phyloP scores from a whole-genome alignment of 768 basidiomycete genomes.

The Tulasnella sp. region DNA sequence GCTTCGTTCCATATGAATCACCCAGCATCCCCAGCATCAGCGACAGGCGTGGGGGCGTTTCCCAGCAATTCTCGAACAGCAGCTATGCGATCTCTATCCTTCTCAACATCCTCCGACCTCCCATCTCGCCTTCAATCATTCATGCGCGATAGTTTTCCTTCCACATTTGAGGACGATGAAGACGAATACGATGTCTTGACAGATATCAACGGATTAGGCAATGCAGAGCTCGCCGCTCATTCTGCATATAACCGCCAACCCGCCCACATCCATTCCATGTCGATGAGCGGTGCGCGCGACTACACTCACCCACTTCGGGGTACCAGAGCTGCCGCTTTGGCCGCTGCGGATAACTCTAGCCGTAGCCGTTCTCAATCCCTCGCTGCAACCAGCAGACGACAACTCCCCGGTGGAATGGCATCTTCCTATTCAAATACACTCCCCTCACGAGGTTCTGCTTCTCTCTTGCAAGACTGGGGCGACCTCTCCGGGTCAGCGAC shows the following conservation, averaged over 20 bases:
- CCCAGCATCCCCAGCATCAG: slow-evolving; percentile 16
- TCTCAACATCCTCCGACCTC: slow-evolving; percentile 51
- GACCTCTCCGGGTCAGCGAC: neutral
- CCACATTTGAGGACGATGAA: slow-evolving; percentile 75
- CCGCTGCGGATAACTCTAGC: slow-evolving; percentile 54
- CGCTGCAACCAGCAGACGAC: slow-evolving; percentile 57
- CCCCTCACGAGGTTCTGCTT: slow-evolving; percentile 17
- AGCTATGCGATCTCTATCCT: slow-evolving; percentile 41
- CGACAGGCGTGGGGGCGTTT: slow-evolving; percentile 12
- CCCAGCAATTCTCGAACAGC: slow-evolving; percentile 22
- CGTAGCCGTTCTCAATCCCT: slow-evolving; percentile 79
- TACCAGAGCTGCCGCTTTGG: slow-evolving; percentile 28
- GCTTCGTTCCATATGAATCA: slow-evolving; percentile 28
- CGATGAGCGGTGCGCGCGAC: slow-evolving; percentile 13
- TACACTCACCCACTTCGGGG: slow-evolving; percentile 1
- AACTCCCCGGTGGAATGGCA: slow-evolving; percentile 23
- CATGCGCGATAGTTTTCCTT: slow-evolving; percentile 71
- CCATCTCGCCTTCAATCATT: slow-evolving; percentile 31
- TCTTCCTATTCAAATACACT: slow-evolving; percentile 23
- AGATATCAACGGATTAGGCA: slow-evolving; percentile 19
- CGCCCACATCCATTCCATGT: slow-evolving; percentile 63
- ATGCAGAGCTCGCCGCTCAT: slow-evolving; percentile 49
- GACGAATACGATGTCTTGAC: slow-evolving; percentile 58
- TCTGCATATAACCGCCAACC: slow-evolving; percentile 48
- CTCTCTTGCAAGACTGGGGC: slow-evolving; percentile 21